phyloP scores from a whole-genome alignment of 805 yeast genomes.

The Metschnikowia cerradonensis region DNA sequence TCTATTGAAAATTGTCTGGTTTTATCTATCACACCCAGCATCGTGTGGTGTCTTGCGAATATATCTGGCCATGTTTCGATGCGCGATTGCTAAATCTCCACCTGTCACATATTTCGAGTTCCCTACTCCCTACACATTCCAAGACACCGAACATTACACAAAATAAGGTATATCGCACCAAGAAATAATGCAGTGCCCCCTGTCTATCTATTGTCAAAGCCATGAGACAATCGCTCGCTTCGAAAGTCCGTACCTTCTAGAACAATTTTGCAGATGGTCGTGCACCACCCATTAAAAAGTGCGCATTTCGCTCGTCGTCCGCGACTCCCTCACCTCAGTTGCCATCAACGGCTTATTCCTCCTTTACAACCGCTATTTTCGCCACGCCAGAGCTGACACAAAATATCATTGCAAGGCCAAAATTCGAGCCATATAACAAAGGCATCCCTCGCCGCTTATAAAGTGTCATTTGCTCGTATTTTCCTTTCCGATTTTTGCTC shows the following conservation, averaged over 20 bases:
- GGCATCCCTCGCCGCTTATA: neutral
- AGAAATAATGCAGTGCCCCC: too few relatives aligned
- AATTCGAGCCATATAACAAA: neutral
- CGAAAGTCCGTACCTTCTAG: neutral
- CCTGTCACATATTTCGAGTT: neutral
- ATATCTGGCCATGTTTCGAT: neutral
- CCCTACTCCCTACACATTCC: neutral
- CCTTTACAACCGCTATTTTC: neutral
- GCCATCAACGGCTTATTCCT: slow-evolving; percentile 11
- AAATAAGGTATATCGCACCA: too few relatives aligned
- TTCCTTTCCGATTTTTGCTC: slow-evolving; percentile 3
- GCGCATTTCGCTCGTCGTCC: slow-evolving; percentile 5
- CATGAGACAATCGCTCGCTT: neutral
- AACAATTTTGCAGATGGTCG: slow-evolving; percentile 1
- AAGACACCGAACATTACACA: neutral
- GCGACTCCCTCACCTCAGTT: slow-evolving; percentile 4
- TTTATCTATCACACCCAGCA: too few relatives aligned
- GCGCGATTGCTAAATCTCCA: neutral
- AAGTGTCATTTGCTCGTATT: neutral
- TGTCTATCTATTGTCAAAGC: neutral
- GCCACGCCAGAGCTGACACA: slow-evolving; percentile 2
- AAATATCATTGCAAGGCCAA: neutral
- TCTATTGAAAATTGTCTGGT: too few relatives aligned
- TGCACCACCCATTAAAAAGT: slow-evolving; percentile 1
- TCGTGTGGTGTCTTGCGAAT: neutral